Percentiles rank a stretch among this genome's conserved stretches.
These are phyloP conservation scores for Rhododendron williamsianum DNA, from an alignment of 148 eudicot genomes.

Conservation along the genomic window DNA sequence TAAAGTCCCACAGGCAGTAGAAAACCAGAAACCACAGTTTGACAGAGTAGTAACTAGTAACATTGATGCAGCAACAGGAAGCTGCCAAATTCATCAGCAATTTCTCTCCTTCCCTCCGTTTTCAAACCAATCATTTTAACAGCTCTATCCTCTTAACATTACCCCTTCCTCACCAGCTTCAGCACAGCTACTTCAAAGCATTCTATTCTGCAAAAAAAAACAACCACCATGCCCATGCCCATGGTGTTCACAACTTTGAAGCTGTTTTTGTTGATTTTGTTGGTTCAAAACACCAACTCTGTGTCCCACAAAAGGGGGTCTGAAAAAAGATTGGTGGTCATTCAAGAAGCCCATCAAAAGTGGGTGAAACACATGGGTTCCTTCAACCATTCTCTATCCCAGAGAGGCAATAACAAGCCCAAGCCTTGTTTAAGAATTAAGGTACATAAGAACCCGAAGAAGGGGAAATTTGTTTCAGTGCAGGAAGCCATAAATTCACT, in stretches of 20 bases:
- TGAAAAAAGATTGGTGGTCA: slow-evolving; percentile 12
- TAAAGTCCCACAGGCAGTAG: not conserved
- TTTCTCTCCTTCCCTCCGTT: not conserved
- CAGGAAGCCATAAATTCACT: slow-evolving; percentile 61
- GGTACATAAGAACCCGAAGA: slow-evolving; percentile 40
- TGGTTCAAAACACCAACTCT: slow-evolving; percentile 17
- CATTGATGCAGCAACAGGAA: not conserved
- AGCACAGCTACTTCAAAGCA: not conserved
- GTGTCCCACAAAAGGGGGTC: slow-evolving; percentile 8
- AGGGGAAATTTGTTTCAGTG: slow-evolving; percentile 44
- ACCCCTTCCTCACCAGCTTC: slow-evolving; percentile 2
- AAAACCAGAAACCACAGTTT: not conserved
- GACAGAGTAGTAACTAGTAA: not conserved
- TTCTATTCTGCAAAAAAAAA: not conserved
- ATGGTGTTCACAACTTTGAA: slow-evolving; percentile 17
- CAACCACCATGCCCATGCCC: not conserved
- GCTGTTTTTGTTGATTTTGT: slow-evolving; percentile 25
- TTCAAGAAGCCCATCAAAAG: slow-evolving; percentile 28
- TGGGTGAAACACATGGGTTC: slow-evolving; percentile 52
- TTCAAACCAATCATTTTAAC: slow-evolving; percentile 6
- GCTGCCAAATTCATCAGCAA: not conserved
- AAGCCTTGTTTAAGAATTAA: slow-evolving; percentile 56
- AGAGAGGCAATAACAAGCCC: slow-evolving; percentile 33
- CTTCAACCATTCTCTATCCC: slow-evolving; percentile 37
- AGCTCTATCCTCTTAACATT: not conserved